These are phyloP conservation scores for Termitomyces sp. DNA, from an alignment of 768 basidiomycete species.

Conservation along the genomic window DNA sequence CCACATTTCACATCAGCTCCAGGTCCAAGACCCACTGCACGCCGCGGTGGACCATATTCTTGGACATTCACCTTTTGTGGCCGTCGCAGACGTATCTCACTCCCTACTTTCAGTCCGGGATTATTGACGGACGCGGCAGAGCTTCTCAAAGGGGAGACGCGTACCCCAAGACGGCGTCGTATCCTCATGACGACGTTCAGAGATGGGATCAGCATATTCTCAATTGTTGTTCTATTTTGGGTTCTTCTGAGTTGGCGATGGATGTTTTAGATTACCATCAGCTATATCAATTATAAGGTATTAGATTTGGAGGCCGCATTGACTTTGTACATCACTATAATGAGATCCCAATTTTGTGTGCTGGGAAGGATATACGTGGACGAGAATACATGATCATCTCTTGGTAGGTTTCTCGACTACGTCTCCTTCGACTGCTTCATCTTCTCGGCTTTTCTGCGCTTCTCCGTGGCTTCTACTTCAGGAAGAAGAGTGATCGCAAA, in stretches of 20 bases:
- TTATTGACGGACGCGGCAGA: slow-evolving; percentile 15
- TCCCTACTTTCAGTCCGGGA: slow-evolving; percentile 27
- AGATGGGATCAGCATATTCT: slow-evolving; percentile 35
- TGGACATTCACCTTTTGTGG: slow-evolving; percentile 55
- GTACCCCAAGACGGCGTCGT: slow-evolving; percentile 20
- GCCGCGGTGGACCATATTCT: slow-evolving; percentile 33
- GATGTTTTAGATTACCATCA: slow-evolving; percentile 17
- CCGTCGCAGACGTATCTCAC: slow-evolving; percentile 42
- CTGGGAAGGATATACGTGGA: neutral
- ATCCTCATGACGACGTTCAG: slow-evolving; percentile 28
- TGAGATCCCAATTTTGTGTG: neutral
- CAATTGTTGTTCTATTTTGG: slow-evolving; percentile 32
- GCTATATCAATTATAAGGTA: neutral
- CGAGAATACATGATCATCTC: neutral
- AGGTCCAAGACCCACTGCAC: slow-evolving; percentile 15
- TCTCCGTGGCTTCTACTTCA: slow-evolving; percentile 5
- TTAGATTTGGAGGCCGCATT: slow-evolving; percentile 1
- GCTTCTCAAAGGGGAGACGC: slow-evolving; percentile 10
- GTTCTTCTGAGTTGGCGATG: slow-evolving; percentile 30
- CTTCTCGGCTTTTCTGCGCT: slow-evolving; percentile 3
- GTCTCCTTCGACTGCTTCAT: neutral
- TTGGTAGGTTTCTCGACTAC: neutral
- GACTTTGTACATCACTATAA: slow-evolving; percentile 3
- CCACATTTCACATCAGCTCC: slow-evolving; percentile 36
- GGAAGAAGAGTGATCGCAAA: slow-evolving; percentile 15